Conservation (phyloP, 202 grass and related monocot genomes). For the Elaeis oleifera region DNA sequence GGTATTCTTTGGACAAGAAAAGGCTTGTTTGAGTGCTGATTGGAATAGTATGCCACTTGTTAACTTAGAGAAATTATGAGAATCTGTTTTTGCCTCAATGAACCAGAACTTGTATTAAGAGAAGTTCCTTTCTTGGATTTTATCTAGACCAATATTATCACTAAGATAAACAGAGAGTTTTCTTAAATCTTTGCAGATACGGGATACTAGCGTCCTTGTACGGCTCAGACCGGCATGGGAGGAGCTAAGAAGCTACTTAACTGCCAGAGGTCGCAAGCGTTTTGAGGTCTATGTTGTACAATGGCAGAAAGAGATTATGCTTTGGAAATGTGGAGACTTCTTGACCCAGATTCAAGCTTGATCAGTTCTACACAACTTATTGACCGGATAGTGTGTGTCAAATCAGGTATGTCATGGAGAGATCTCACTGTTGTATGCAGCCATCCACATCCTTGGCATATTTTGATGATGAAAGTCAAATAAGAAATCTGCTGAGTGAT, state of each 20-base stretch:
- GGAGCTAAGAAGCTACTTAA: slow-evolving; percentile 89
- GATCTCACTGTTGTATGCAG: background rate
- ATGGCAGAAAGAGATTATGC: slow-evolving; percentile 99
- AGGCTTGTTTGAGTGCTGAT: too few species aligned
- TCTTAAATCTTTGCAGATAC: slow-evolving; percentile 48
- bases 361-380: slow-evolving; percentile 74
- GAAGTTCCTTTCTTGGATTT: too few species aligned
- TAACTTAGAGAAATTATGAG: too few species aligned
- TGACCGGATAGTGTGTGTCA: slow-evolving; percentile 88
- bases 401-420: slow-evolving; percentile 52
- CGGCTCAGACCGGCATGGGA: slow-evolving; percentile 89
- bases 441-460: too few species aligned
- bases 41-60: too few species aligned
- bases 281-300: slow-evolving; percentile 99
- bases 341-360: slow-evolving; percentile 87
- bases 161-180: too few species aligned
- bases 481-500: too few species aligned
- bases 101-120: too few species aligned
- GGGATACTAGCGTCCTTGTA: slow-evolving; percentile 95
- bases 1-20: too few species aligned
- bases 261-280: slow-evolving; percentile 86
- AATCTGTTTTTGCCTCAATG: too few species aligned
- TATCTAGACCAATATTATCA: too few species aligned
- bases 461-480: too few species aligned
- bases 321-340: slow-evolving; percentile 97